A percentile compares a stretch with the other conserved stretches of the same genome.
Conservation (phyloP, 108 stramenopile genomes). For the Conticribra weissflogii region DNA sequence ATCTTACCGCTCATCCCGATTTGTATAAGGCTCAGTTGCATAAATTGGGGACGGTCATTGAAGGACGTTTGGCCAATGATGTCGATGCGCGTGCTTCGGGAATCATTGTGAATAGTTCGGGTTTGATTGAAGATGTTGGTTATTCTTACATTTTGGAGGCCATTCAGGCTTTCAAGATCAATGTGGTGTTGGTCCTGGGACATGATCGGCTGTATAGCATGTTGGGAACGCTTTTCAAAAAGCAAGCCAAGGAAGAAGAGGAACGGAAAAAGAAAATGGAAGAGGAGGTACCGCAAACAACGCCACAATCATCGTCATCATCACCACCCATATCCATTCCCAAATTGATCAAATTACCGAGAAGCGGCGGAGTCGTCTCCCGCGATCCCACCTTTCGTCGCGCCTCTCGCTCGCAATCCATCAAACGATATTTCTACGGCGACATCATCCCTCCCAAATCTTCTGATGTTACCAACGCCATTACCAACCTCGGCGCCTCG, state of each 20-base stretch:
- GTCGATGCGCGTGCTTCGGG: constrained; percentile 78
- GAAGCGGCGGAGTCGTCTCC: constrained; percentile 81
- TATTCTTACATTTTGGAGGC: constrained; percentile 69
- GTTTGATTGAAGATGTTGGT: constrained; percentile 78
- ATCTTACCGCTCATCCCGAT: constrained; percentile 55
- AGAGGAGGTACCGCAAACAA: constrained; percentile 2
- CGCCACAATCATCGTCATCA: constrained; percentile 20
- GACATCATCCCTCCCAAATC: constrained; percentile 39
- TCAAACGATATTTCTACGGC: constrained; percentile 88
- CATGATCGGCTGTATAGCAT: constrained; percentile 91
- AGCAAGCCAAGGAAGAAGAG: constrained; percentile 31
- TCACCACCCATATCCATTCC: too few relatives aligned
- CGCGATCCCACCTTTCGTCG: constrained; percentile 69
- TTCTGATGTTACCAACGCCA: too few relatives aligned
- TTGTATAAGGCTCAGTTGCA: constrained; percentile 81
- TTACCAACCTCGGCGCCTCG: too few relatives aligned
- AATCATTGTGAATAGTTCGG: constrained; percentile 84
- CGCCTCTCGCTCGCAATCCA: constrained; percentile 56
- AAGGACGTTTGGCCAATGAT: constrained; percentile 53
- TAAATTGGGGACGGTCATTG: constrained; percentile 61
- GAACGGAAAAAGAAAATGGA: neutral
- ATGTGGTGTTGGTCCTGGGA: constrained; percentile 81
- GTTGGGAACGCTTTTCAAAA: constrained; percentile 69
- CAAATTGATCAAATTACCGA: constrained; percentile 86
- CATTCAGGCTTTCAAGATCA: constrained; percentile 68